phyloP scores from a whole-genome alignment of 352 stramenopile species.

The Globisporangium rhizosaccharum region DNA sequence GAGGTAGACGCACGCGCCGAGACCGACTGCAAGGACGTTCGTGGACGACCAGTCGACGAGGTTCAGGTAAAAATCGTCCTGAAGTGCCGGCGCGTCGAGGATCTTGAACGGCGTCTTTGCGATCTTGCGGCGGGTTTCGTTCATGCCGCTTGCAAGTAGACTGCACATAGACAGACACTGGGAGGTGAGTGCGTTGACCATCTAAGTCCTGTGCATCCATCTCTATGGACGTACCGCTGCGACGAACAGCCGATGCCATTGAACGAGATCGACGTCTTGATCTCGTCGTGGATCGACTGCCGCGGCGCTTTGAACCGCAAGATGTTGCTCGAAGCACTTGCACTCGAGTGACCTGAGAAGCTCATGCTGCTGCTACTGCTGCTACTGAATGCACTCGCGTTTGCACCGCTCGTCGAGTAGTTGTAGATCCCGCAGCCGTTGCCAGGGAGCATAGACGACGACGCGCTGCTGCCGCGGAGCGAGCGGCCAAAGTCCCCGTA shows the following conservation, averaged over 20 bases:
- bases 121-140: conserved; percentile 68
- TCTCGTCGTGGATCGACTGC: conserved; percentile 48
- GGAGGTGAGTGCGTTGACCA: neutral
- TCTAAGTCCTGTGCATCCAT: neutral
- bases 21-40: conserved; percentile 94
- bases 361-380: conserved; percentile 24
- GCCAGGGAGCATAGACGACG: conserved; percentile 5
- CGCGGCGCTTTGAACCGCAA: conserved; percentile 66
- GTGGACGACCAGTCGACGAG: conserved; percentile 95
- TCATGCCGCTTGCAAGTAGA: conserved; percentile 14
- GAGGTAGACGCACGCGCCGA: conserved; percentile 93
- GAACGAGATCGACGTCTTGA: conserved; percentile 49
- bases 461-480: conserved; percentile 5
- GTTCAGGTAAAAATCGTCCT: conserved; percentile 99
- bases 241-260: conserved; percentile 36
- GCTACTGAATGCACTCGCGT: conserved; percentile 14
- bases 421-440: conserved; percentile 23
- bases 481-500: conserved; percentile 19
- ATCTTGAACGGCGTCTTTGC: conserved; percentile 95
- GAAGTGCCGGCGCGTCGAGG: conserved; percentile 93
- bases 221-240: conserved; percentile 18
- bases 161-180: neutral
- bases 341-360: conserved; percentile 22
- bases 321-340: conserved; percentile 54
- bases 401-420: conserved; percentile 9